Conservation (phyloP, 768 basidiomycete genomes). For the Bullera alba region DNA sequence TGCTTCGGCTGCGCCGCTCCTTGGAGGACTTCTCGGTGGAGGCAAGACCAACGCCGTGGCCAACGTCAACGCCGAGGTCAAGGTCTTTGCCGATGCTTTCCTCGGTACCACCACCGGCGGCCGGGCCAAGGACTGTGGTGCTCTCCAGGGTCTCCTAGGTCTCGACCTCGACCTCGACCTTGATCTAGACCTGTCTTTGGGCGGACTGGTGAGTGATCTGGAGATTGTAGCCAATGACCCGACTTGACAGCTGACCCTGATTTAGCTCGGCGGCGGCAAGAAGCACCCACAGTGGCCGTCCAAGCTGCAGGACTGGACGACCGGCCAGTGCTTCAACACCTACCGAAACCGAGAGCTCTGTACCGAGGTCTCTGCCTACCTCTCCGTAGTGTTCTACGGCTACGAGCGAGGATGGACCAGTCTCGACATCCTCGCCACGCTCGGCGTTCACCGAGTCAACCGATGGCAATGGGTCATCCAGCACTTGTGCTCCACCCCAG, state of each 20-base stretch:
- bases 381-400: slow-evolving; percentile 16
- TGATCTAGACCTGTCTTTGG: slow-evolving; percentile 7
- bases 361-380: slow-evolving; percentile 12
- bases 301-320: too few species aligned
- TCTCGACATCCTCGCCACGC: slow-evolving; percentile 15
- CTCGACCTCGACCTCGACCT: slow-evolving; percentile 5
- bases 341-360: slow-evolving; percentile 11
- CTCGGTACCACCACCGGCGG: slow-evolving; percentile 8
- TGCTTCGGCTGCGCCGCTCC: background rate
- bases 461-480: slow-evolving; percentile 8
- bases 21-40: background rate
- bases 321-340: slow-evolving; percentile 6
- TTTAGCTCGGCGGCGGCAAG: too few species aligned
- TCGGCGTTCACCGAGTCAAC: slow-evolving; percentile 14
- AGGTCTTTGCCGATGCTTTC: slow-evolving; percentile 11
- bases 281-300: too few species aligned
- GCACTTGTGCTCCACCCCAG: slow-evolving; percentile 4
- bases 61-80: slow-evolving; percentile 6
- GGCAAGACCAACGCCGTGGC: background rate
- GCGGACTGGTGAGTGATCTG: too few species aligned
- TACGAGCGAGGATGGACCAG: slow-evolving; percentile 16
- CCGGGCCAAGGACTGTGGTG: background rate
- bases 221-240: too few species aligned
- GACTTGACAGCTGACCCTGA: too few species aligned
- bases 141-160: background rate